Evolutionary conservation across 768 basidiomycete species (phyloP).

Genomic region (Agaricus blazei): DNA sequence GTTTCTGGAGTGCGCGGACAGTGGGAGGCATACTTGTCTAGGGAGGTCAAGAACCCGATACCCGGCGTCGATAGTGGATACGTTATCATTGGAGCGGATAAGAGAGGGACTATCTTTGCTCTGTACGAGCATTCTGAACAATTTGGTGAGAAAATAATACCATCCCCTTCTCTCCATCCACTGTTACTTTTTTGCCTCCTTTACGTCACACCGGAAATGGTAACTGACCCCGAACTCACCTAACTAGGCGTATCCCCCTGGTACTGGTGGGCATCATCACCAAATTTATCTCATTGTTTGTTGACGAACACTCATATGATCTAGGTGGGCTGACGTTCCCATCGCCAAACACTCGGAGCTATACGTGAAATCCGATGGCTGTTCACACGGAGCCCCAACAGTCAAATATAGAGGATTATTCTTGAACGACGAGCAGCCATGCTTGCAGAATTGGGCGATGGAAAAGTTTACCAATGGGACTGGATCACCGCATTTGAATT

Average conservation of each 20-base stretch:
- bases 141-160: constrained; percentile 36
- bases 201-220: background rate
- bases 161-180: background rate
- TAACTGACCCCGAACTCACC: constrained; percentile 8
- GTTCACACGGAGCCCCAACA: constrained; percentile 54
- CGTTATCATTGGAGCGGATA: constrained; percentile 64
- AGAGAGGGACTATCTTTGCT: constrained; percentile 61
- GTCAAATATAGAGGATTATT: constrained; percentile 70
- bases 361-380: constrained; percentile 38
- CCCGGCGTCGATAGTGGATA: constrained; percentile 55
- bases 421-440: constrained; percentile 73
- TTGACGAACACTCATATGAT: background rate
- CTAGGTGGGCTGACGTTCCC: constrained; percentile 75
- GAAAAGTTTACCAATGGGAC: constrained; percentile 64
- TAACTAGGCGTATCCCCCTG: constrained; percentile 57
- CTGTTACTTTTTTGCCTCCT: background rate
- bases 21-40: constrained; percentile 60
- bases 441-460: constrained; percentile 64
- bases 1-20: constrained; percentile 52
- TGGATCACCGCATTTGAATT: constrained; percentile 39
- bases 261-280: constrained; percentile 42
- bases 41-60: constrained; percentile 47
- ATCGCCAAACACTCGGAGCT: constrained; percentile 42
- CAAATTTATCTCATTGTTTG: constrained; percentile 4
- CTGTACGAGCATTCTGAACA: constrained; percentile 67